phyloP scores from a whole-genome alignment of 1,284 basidiomycete genomes.

The Pterulicium gracile region DNA sequence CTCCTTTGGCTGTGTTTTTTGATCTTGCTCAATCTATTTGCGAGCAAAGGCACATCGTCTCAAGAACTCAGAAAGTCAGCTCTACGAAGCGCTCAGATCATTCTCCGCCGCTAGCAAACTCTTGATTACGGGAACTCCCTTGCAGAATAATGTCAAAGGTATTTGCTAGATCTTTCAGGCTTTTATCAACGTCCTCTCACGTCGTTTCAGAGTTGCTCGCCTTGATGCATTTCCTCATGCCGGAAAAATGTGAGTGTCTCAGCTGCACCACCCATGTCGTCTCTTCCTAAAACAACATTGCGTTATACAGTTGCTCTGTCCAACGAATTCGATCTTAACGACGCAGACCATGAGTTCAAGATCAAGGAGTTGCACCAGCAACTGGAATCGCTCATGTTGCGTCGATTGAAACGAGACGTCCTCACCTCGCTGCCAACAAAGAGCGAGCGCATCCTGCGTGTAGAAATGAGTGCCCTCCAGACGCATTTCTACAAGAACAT shows the following conservation, averaged over 20 bases:
- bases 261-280: constrained; percentile 1
- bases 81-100: constrained; percentile 88
- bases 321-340: constrained; percentile 91
- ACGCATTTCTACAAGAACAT: constrained; percentile 99
- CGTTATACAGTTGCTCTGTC: constrained; percentile 56
- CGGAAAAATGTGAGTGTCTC: constrained; percentile 79
- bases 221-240: constrained; percentile 98
- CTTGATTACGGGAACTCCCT: constrained; percentile 94
- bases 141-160: constrained; percentile 99
- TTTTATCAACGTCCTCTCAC: constrained; percentile 7
- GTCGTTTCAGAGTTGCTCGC: constrained; percentile 73
- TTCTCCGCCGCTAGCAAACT: constrained; percentile 90
- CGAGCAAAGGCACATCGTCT: constrained; percentile 78
- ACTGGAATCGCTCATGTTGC: constrained; percentile 90
- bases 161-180: constrained; percentile 14
- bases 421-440: constrained; percentile 95
- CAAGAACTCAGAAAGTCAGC: constrained; percentile 95
- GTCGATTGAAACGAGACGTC: constrained; percentile 96
- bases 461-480: constrained; percentile 96
- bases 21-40: constrained; percentile 3
- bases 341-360: constrained; percentile 88
- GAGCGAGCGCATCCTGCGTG: constrained; percentile 94
- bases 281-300: constrained; percentile 11
- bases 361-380: constrained; percentile 94
- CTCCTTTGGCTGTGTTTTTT: not conserved